Conservation (phyloP, 495 filamentous ascomycete genomes). For the Talaromyces ruber region DNA sequence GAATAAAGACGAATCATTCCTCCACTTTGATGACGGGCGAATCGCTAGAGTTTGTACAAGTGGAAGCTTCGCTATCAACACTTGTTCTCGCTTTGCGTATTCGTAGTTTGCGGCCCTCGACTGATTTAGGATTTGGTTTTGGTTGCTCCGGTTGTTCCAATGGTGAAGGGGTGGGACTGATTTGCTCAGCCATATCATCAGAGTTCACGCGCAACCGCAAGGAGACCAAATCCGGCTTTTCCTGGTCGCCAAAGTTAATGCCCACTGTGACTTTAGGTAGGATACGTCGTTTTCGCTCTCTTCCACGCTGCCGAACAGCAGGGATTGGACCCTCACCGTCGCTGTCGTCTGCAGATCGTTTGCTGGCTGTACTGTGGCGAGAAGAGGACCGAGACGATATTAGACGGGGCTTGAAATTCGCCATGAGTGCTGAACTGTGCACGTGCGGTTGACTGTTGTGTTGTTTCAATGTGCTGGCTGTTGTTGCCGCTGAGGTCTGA, state of each 20-base stretch:
- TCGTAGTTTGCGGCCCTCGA: not conserved
- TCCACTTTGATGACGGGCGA: not conserved
- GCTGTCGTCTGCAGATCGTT: constrained; percentile 39
- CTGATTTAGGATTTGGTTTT: not conserved
- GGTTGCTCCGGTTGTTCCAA: not conserved
- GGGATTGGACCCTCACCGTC: constrained; percentile 28
- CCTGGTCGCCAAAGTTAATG: constrained; percentile 31
- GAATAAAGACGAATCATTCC: not conserved
- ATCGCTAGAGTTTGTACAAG: not conserved
- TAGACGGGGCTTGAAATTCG: constrained; percentile 27
- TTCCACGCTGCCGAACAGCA: constrained; percentile 21
- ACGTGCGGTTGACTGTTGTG: not conserved
- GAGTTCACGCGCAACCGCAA: constrained; percentile 32
- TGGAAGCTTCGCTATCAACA: not conserved
- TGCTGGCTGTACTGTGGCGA: constrained; percentile 38
- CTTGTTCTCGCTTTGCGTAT: not conserved
- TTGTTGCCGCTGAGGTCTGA: not conserved
- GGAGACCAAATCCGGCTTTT: constrained; percentile 37
- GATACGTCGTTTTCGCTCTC: constrained; percentile 27
- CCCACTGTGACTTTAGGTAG: constrained; percentile 39
- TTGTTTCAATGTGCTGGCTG: constrained; percentile 10
- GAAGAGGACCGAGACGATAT: constrained; percentile 34
- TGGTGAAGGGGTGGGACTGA: not conserved
- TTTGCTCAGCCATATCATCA: constrained; percentile 12
- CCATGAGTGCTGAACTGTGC: constrained; percentile 8